Evolutionary conservation across 768 basidiomycete species (phyloP).

Genomic region (Amanita rubescens): DNA sequence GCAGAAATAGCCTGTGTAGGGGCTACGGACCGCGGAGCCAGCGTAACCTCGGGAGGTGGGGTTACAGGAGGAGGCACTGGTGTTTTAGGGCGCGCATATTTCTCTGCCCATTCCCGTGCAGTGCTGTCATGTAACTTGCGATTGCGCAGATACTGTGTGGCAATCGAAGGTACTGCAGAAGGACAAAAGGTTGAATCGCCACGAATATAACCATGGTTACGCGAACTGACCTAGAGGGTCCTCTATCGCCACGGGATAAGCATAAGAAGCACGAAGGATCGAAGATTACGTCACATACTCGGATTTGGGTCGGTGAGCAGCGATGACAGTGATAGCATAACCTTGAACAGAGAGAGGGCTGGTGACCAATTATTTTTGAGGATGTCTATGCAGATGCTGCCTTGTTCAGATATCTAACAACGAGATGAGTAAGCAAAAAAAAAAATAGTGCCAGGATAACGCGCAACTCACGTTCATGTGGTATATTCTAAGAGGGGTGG

Average conservation of each 20-base stretch:
- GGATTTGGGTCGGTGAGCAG: constrained; percentile 94
- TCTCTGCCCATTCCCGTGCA: constrained; percentile 70
- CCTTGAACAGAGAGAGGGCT: constrained; percentile 88
- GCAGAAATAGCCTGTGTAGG: constrained; percentile 26
- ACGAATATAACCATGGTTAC: neutral
- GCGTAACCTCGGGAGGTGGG: constrained; percentile 17
- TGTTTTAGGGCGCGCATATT: constrained; percentile 52
- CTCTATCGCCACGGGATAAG: constrained; percentile 28
- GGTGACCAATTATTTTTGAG: constrained; percentile 94
- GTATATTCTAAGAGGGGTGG: constrained; percentile 52
- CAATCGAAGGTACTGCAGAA: constrained; percentile 57
- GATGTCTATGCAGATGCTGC: constrained; percentile 82
- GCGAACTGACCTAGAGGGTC: constrained; percentile 59
- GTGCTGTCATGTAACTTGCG: constrained; percentile 67
- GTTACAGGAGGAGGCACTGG: constrained; percentile 11
- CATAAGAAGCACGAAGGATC: constrained; percentile 8
- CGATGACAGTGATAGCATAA: constrained; percentile 88
- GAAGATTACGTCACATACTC: constrained; percentile 39
- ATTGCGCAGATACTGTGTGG: constrained; percentile 58
- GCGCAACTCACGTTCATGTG: constrained; percentile 64
- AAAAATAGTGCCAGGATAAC: neutral
- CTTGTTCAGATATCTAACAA: constrained; percentile 59
- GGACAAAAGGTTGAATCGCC: neutral
- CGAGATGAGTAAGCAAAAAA: neutral
- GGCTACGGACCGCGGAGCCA: constrained; percentile 9